These are phyloP conservation scores for Geotrichum restrictum DNA, from an alignment of 1,139 yeast genomes.

Conservation along the genomic window DNA sequence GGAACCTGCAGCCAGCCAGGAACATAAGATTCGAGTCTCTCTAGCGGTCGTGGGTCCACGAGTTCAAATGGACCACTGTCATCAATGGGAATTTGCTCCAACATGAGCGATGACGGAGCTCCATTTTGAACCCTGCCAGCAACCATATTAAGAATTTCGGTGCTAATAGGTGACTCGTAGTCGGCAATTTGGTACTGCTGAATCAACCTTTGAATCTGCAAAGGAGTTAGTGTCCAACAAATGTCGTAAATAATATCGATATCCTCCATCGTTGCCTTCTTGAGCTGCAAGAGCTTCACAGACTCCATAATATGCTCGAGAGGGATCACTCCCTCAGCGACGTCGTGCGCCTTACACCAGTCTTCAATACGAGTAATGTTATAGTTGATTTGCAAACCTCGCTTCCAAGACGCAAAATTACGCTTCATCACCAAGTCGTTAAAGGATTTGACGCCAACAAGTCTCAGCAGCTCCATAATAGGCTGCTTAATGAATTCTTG, in stretches of 20 bases:
- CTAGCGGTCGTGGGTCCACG: slow-evolving; percentile 78
- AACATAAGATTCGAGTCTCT: slow-evolving; percentile 89
- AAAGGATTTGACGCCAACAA: slow-evolving; percentile 91
- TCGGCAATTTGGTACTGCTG: slow-evolving; percentile 90
- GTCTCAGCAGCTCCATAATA: slow-evolving; percentile 76
- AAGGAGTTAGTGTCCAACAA: slow-evolving; percentile 89
- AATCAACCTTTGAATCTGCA: slow-evolving; percentile 88
- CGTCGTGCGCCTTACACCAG: slow-evolving; percentile 95
- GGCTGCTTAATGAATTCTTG: slow-evolving; percentile 81
- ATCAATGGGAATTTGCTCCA: slow-evolving; percentile 57
- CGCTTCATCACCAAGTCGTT: slow-evolving; percentile 95
- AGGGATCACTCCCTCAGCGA: slow-evolving; percentile 82
- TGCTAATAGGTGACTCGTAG: slow-evolving; percentile 89
- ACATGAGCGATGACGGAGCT: slow-evolving; percentile 39
- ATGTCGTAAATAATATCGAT: slow-evolving; percentile 90
- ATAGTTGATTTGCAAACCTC: slow-evolving; percentile 94
- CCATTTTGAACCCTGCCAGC: slow-evolving; percentile 74
- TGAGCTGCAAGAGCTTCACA: slow-evolving; percentile 85
- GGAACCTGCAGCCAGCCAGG: slow-evolving; percentile 95
- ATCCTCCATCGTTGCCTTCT: slow-evolving; percentile 86
- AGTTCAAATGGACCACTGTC: slow-evolving; percentile 81
- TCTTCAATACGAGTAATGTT: slow-evolving; percentile 95
- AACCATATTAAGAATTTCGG: slow-evolving; percentile 75
- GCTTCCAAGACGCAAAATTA: slow-evolving; percentile 95
- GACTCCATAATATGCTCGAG: slow-evolving; percentile 89